phyloP scores from a whole-genome alignment of 148 eudicot genomes.

The Bassia scoparia region DNA sequence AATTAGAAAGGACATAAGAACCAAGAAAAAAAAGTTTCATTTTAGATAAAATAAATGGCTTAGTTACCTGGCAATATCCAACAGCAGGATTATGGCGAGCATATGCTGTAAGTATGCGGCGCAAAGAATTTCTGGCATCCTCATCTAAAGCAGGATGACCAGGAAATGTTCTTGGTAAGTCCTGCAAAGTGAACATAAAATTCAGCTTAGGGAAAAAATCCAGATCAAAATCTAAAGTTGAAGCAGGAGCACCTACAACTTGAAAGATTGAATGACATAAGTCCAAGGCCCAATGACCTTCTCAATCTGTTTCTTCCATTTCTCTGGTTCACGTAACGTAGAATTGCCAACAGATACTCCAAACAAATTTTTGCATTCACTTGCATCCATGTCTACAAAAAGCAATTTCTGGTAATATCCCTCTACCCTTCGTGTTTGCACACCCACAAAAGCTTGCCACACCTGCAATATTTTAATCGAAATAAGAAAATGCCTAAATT shows the following conservation, averaged over 20 bases:
- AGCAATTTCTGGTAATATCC: constrained; percentile 73
- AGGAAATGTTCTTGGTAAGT: constrained; percentile 87
- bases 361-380: constrained; percentile 27
- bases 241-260: constrained; percentile 68
- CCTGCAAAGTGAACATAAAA: constrained; percentile 57
- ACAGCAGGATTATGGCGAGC: constrained; percentile 90
- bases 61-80: constrained; percentile 89
- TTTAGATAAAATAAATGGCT: neutral
- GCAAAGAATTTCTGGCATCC: constrained; percentile 73
- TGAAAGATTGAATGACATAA: constrained; percentile 55
- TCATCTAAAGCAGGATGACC: constrained; percentile 97
- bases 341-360: constrained; percentile 1
- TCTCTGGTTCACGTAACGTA: constrained; percentile 33
- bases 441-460: constrained; percentile 96
- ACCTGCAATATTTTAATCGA: too few species aligned
- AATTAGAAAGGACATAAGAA: neutral
- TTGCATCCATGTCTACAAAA: constrained; percentile 35
- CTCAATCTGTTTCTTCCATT: constrained; percentile 87
- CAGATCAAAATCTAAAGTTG: constrained; percentile 32
- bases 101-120: constrained; percentile 84
- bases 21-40: neutral
- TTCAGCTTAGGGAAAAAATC: constrained; percentile 46
- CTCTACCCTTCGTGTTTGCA: constrained; percentile 59
- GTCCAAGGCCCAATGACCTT: constrained; percentile 82
- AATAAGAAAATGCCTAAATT: too few species aligned